phyloP scores from a whole-genome alignment of 2,329 filamentous ascomycete genomes.

The Phialophora verrucosa region DNA sequence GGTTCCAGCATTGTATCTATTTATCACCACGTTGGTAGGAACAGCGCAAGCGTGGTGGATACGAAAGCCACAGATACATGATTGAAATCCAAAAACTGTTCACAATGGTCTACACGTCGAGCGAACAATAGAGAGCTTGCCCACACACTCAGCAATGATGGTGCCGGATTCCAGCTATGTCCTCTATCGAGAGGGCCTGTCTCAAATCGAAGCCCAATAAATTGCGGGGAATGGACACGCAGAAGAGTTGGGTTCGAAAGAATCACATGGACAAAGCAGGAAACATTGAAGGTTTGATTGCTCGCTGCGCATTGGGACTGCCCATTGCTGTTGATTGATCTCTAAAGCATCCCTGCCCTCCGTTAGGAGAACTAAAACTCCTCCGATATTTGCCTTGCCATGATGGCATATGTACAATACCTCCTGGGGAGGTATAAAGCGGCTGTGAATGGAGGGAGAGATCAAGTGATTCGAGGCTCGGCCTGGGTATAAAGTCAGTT shows the following conservation, averaged over 20 bases:
- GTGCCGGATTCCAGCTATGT: background rate
- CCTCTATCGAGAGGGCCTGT: background rate
- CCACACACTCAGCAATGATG: background rate
- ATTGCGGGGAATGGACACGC: background rate
- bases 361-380: background rate
- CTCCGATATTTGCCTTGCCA: background rate
- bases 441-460: background rate
- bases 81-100: background rate
- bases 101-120: background rate
- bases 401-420: conserved; percentile 24
- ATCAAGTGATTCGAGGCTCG: conserved; percentile 39
- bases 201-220: background rate
- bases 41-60: background rate
- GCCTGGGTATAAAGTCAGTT: conserved; percentile 28
- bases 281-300: background rate
- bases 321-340: conserved; percentile 2
- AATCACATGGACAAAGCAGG: background rate
- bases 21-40: background rate
- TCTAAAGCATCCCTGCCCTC: background rate
- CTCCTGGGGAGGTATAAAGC: background rate
- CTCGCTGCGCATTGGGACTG: conserved; percentile 4
- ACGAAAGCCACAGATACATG: background rate
- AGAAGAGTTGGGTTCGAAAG: background rate
- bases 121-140: background rate
- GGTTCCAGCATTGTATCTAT: background rate